Evolutionary conservation across 768 basidiomycete genomes (phyloP), one percentile per base, ranked within the genome.

Genomic region (Pulveroboletus frians): DNA sequence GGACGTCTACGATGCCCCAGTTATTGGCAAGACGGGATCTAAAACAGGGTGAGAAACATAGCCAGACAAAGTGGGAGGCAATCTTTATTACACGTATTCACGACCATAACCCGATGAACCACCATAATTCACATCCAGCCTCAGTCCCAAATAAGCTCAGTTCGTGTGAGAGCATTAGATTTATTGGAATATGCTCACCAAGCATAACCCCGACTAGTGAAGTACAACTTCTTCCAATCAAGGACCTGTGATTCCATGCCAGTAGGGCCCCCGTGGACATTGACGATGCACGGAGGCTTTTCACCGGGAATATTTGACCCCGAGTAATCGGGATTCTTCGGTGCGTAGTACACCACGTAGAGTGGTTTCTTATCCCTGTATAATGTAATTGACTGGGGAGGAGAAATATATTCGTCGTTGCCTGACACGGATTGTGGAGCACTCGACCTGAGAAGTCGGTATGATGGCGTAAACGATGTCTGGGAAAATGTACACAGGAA

Each of bases 101-200:
- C 84, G 76, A 0, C 89, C 89, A 58, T 83, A 88, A 0, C 87
- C 83, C 4, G 79, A 79, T 0, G 84, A 86, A 0, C 88, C 90
- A 1, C 85, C 77, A 51, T 88, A 85, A 57, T 91, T 84, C 36
- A 92, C 85, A 47, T 85, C 84, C 31, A 86, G 56, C 78, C 85
- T 81, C n/a, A n/a, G n/a, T 34, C 36, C n/a, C 18, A 8, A 39
- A 18, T 10, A 35, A 9, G 15, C 9, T 50, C 20, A 47, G 29
- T 34, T 34, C 29, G 34, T 36, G 46, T 2, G 18, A n/a, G n/a
- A 17, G 18, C 29, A 10, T 14, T 7, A 13, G 9, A 14, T 9
- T 15, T 6, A 29, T 30, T 20, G 6, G 8, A 29, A n/a, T 4
- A 9, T 32, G 49, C 71, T 46, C 54, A 85, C 86, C 84, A 88